Evolutionary conservation across 306 rosid genomes (phyloP), one percentile per base, ranked within the genome.

Genomic region (Castanea crenata): DNA sequence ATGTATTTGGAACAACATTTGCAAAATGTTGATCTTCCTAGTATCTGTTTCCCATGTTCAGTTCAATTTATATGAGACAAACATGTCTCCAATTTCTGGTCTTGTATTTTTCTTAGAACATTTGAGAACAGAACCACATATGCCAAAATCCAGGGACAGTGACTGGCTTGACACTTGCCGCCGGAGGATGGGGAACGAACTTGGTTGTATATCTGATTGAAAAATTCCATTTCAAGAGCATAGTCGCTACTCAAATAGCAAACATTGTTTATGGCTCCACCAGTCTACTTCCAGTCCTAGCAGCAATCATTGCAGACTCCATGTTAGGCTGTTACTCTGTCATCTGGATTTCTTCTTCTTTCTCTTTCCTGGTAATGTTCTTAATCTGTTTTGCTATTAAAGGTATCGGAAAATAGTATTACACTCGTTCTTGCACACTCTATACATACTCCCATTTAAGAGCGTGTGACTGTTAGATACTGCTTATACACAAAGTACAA

Each of bases 81-180:
- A 49, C 54, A 2, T 49, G 16, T 49, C 54, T 49, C 54, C 54
- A 13, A 49, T 10, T 49, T 49, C 54, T 49, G 14, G 15, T 10
- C 54, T 10, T 49, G 14, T 49, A 49, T 13, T 12, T 12, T 49
- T 49, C 54, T 49, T 49, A 46, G 54, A 49, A 49, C 14, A 10
- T 10, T 49, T 49, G 16, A 12, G 54, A 49, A 49, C 54, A 12
- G 16, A 49, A 23, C 88, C 91, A 32, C 44, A 85, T 31, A 16
- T 90, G 1, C 88, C 90, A 18, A 87, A 87, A 78, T 82, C 93
- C 84, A 90, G 89, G 89, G 58, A 56, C 82, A 63, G 5, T 78
- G 51, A 79, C 73, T 11, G 80, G 87, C 20, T 63, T 74, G 63
- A 15, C 87, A 67, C 80, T 88, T 1, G 86, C 84, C 8, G 19